These are phyloP conservation scores for Exophiala bonariae DNA, from an alignment of 2,329 filamentous ascomycete species.

Conservation along the genomic window DNA sequence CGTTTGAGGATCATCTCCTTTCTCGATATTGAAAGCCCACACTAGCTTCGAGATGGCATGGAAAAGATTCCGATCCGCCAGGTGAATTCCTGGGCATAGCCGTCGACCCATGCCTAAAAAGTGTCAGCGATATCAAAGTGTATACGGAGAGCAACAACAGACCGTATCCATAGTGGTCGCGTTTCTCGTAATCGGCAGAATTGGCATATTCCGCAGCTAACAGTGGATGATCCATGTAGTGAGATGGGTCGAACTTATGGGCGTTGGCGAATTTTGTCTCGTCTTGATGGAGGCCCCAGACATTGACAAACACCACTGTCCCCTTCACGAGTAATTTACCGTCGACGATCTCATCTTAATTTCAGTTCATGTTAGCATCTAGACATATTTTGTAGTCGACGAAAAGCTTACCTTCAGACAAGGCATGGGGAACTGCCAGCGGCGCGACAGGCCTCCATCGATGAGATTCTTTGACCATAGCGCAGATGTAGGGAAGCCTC, in stretches of 20 bases:
- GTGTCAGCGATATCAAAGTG: background rate
- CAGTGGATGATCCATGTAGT: conserved; percentile 30
- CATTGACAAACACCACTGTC: conserved; percentile 47
- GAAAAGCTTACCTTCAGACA: conserved; percentile 38
- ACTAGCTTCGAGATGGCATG: conserved; percentile 51
- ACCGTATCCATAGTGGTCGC: conserved; percentile 34
- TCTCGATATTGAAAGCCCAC: conserved; percentile 44
- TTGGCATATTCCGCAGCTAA: conserved; percentile 38
- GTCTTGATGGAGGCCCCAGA: conserved; percentile 46
- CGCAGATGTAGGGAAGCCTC: conserved; percentile 33
- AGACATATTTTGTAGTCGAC: background rate
- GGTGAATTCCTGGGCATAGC: conserved; percentile 48
- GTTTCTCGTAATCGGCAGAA: conserved; percentile 32
- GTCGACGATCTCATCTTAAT: conserved; percentile 46
- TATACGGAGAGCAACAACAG: background rate
- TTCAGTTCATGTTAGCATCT: no score
- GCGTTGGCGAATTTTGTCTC: conserved; percentile 40
- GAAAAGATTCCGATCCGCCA: conserved; percentile 52
- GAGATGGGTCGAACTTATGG: conserved; percentile 40
- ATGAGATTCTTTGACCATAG: conserved; percentile 33
- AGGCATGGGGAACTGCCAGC: conserved; percentile 49
- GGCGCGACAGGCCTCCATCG: conserved; percentile 45
- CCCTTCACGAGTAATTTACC: conserved; percentile 48
- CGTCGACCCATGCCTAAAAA: conserved; percentile 45
- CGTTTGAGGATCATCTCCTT: conserved; percentile 4